These are phyloP conservation scores for Dendrothele bispora DNA, from an alignment of 768 basidiomycete species.

Conservation along the genomic window DNA sequence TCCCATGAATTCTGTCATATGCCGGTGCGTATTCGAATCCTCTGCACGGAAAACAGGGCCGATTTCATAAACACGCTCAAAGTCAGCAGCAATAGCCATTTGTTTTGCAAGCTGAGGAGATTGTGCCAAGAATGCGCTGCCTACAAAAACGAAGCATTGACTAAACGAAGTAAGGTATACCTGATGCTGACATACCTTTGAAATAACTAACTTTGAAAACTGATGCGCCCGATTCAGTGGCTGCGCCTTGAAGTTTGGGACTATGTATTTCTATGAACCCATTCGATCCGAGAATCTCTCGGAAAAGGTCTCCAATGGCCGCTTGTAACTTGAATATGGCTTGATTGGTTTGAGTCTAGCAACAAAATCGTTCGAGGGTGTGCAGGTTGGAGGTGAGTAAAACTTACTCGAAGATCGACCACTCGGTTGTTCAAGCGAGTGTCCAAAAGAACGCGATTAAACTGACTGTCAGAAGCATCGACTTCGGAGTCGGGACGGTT, in stretches of 20 bases:
- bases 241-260: constrained; percentile 95
- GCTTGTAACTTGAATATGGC: constrained; percentile 92
- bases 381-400: not conserved
- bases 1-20: constrained; percentile 97
- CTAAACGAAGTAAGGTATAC: not conserved
- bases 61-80: constrained; percentile 98
- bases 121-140: constrained; percentile 90
- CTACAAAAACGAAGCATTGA: constrained; percentile 37
- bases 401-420: constrained; percentile 84
- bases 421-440: constrained; percentile 94
- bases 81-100: constrained; percentile 98
- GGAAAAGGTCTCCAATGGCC: constrained; percentile 87
- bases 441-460: constrained; percentile 83
- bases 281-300: constrained; percentile 68
- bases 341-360: constrained; percentile 90
- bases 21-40: constrained; percentile 95
- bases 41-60: constrained; percentile 97
- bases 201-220: constrained; percentile 99
- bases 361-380: not conserved
- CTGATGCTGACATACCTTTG: constrained; percentile 59
- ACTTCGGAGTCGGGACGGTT: constrained; percentile 77
- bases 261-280: constrained; percentile 96
- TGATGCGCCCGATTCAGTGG: constrained; percentile 94
- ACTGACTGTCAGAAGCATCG: constrained; percentile 56
- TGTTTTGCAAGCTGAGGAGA: constrained; percentile 98